Base-by-base conservation (phyloP, 2,329 filamentous ascomycete species). In the Neofusicoccum cordaticola region DNA sequence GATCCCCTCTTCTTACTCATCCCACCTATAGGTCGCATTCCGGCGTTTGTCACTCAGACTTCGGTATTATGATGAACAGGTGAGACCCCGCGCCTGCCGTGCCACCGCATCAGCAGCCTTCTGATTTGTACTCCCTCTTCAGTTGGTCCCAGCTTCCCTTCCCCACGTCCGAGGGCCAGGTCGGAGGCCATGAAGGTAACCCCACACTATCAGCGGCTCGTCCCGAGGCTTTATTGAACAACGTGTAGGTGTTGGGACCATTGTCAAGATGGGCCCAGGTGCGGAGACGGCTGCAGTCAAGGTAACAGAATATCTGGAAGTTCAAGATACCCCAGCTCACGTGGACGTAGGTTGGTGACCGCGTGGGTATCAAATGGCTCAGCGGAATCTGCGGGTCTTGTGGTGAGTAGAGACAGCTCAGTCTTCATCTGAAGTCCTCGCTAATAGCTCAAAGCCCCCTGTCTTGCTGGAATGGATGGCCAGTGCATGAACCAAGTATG, bases 341-440 rank as follows among this genome's bases (percentile, higher is more conserved):
- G 34, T n/a, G 1, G 5, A 7, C 8, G n/a, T 39, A 63, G 61
- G 19, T 90, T n/a, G 88, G 88, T 4, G 85, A 90, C 69, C 81
- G 88, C 7, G 89, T 91, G 8, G 89, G 89, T 13, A 85, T 91
- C 72, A 91, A 91, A 75, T 90, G 87, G 86, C 78, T 89, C 65
- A 78, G 84, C 15, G 82, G 77, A 37, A 83, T 84, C 31, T 90
- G 87, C 72, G 82, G 73, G 53, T 66, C 67, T 0, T 78, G 74
- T 70, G 13, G 75, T 76, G 62, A 68, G 75, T 73, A 27, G n/a
- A 31, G 9, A 15, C 19, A 22, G 9, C 8, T 31, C 17, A 31
- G 2, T 50, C 12, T 4, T 11, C 11, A 41, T 15, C 4, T 39
- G 15, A n/a, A 2, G 15, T 9, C 22, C 19, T 3, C 37, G 37